Conservation (phyloP, 495 filamentous ascomycete species). For the Penicillium lagena region DNA sequence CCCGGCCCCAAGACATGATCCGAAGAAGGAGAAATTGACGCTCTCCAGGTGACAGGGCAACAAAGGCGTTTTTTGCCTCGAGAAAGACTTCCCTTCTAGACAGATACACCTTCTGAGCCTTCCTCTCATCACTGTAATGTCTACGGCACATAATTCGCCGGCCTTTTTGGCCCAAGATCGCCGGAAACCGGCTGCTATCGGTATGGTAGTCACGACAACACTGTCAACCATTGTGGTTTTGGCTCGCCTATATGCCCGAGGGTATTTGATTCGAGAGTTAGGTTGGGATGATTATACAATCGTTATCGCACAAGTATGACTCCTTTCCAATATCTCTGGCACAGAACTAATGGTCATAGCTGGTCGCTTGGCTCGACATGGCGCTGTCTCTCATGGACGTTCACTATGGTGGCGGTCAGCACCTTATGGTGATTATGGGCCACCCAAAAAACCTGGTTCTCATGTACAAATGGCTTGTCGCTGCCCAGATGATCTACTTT, state of each 20-base stretch:
- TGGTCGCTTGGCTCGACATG: conserved; percentile 5
- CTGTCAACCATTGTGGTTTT: conserved; percentile 2
- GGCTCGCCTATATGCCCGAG: conserved; percentile 3
- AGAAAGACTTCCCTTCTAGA: too few species aligned
- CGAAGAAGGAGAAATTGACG: too few species aligned
- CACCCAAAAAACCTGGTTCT: conserved; percentile 1
- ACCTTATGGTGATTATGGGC: background rate
- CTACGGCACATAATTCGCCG: too few species aligned
- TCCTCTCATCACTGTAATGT: too few species aligned
- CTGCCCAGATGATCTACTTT: conserved; percentile 14
- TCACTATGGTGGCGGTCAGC: conserved; percentile 1
- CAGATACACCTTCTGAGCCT: too few species aligned
- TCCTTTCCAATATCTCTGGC: background rate
- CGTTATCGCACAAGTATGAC: conserved; percentile 1
- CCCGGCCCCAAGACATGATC: too few species aligned
- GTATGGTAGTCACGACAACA: conserved; percentile 1
- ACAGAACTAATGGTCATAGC: background rate
- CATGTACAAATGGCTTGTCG: conserved; percentile 12
- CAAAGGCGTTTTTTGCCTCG: too few species aligned
- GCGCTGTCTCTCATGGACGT: conserved; percentile 1
- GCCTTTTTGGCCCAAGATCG: conserved; percentile 4
- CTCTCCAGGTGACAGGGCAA: too few species aligned
- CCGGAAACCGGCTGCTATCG: conserved; percentile 3
- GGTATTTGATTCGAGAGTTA: conserved; percentile 1
- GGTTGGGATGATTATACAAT: conserved; percentile 5